Conservation (phyloP, 306 rosid species). For the Hippophae rhamnoides region DNA sequence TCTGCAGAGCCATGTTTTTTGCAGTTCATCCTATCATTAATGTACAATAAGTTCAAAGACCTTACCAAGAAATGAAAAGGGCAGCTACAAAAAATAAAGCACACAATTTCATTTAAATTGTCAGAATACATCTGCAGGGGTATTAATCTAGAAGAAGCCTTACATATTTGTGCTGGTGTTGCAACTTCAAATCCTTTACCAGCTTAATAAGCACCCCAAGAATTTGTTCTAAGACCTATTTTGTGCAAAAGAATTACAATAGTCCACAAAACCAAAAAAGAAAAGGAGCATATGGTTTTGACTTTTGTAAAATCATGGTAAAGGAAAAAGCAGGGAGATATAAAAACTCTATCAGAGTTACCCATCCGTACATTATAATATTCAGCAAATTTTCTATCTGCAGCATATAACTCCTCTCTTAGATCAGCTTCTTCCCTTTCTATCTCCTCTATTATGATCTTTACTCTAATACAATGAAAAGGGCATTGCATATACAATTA, state of each 20-base stretch:
- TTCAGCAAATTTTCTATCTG: constrained; percentile 86
- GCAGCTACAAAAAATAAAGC: neutral
- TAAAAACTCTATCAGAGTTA: neutral
- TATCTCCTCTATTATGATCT: constrained; percentile 74
- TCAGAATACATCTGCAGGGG: constrained; percentile 12
- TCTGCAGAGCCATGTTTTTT: constrained; percentile 89
- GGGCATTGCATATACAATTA: neutral
- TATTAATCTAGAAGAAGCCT: constrained; percentile 17
- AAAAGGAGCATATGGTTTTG: too few relatives aligned
- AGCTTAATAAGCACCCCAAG: constrained; percentile 82
- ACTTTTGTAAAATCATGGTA: neutral
- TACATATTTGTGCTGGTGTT: constrained; percentile 84
- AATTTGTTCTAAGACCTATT: constrained; percentile 87
- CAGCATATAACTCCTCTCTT: constrained; percentile 72
- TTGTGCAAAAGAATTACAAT: constrained; percentile 16
- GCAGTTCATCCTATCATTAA: constrained; percentile 57
- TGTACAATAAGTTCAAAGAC: constrained; percentile 6
- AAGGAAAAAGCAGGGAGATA: constrained; percentile 11
- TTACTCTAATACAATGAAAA: constrained; percentile 47
- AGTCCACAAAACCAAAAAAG: neutral
- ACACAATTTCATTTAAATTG: neutral
- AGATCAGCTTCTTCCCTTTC: constrained; percentile 84
- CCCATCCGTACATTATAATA: constrained; percentile 53
- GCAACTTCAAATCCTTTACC: constrained; percentile 88
- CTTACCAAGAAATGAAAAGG: neutral